These are phyloP conservation scores for Flaveria sonorensis DNA, from an alignment of 129 eudicot species.

Conservation along the genomic window DNA sequence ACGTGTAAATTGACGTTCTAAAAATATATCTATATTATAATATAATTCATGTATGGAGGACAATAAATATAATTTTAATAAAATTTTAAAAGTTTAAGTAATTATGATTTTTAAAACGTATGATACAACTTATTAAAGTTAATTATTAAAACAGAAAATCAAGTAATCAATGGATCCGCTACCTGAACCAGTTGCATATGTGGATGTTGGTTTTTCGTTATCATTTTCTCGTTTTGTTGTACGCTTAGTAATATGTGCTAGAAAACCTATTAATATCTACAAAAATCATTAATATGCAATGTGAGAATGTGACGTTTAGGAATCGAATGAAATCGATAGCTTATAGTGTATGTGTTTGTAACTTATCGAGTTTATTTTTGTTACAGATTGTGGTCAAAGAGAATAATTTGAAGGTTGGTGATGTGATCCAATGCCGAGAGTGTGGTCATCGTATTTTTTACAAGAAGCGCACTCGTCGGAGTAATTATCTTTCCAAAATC, in stretches of 20 bases:
- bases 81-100: no score
- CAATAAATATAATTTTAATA: no score
- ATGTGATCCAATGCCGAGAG: conserved; percentile 86
- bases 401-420: conserved; percentile 75
- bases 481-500: conserved; percentile 33
- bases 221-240: neutral
- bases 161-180: conserved; percentile 71
- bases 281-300: neutral
- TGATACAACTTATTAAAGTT: no score
- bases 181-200: conserved; percentile 82
- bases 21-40: no score
- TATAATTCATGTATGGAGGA: no score
- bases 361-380: neutral
- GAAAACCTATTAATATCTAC: neutral
- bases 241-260: neutral
- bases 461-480: conserved; percentile 87
- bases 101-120: no score
- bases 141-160: no score
- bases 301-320: neutral
- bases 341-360: no score
- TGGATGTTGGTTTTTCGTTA: conserved; percentile 54
- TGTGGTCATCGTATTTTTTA: conserved; percentile 86
- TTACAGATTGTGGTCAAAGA: conserved; percentile 81
- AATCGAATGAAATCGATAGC: neutral
- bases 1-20: no score